Conservation (phyloP, 2,329 filamentous ascomycete genomes). For the Penicillium olsonii region DNA sequence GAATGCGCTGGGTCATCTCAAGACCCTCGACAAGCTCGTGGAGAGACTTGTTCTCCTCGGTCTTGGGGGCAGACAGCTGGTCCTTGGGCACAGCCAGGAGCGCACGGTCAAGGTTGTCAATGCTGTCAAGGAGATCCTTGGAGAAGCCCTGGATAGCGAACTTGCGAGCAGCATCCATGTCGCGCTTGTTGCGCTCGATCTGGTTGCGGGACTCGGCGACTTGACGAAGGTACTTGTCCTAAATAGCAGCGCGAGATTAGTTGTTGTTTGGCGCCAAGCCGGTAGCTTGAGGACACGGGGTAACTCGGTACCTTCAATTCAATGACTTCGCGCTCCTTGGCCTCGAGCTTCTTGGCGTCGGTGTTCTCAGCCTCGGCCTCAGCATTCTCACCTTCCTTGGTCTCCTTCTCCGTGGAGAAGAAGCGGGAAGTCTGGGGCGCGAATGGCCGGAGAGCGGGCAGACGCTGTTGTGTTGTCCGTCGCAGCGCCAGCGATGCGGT, state of each 20-base stretch:
- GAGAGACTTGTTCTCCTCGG: slow-evolving; percentile 68
- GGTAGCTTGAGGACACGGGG: slow-evolving; percentile 2
- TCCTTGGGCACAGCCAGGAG: slow-evolving; percentile 75
- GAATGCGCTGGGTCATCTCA: slow-evolving; percentile 89
- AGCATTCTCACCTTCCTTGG: slow-evolving; percentile 43
- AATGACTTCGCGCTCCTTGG: slow-evolving; percentile 69
- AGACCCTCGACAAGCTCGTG: slow-evolving; percentile 81
- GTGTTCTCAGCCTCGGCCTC: slow-evolving; percentile 47
- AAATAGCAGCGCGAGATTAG: neutral
- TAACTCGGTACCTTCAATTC: slow-evolving; percentile 75
- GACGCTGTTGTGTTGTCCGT: slow-evolving; percentile 36
- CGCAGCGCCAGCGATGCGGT: slow-evolving; percentile 35
- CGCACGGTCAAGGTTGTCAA: slow-evolving; percentile 97
- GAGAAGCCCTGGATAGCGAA: slow-evolving; percentile 95
- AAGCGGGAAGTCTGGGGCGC: slow-evolving; percentile 39
- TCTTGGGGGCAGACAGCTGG: slow-evolving; percentile 62
- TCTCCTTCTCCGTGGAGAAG: slow-evolving; percentile 50
- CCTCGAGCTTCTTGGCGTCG: slow-evolving; percentile 67
- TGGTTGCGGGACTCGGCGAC: slow-evolving; percentile 98
- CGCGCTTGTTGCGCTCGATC: slow-evolving; percentile 88
- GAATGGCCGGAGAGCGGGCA: slow-evolving; percentile 33
- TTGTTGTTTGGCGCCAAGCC: neutral
- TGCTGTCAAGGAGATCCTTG: slow-evolving; percentile 88
- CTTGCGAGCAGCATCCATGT: slow-evolving; percentile 81
- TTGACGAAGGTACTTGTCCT: slow-evolving; percentile 94